phyloP scores from a whole-genome alignment of 805 yeast species.

The Kodamaea sagamina region DNA sequence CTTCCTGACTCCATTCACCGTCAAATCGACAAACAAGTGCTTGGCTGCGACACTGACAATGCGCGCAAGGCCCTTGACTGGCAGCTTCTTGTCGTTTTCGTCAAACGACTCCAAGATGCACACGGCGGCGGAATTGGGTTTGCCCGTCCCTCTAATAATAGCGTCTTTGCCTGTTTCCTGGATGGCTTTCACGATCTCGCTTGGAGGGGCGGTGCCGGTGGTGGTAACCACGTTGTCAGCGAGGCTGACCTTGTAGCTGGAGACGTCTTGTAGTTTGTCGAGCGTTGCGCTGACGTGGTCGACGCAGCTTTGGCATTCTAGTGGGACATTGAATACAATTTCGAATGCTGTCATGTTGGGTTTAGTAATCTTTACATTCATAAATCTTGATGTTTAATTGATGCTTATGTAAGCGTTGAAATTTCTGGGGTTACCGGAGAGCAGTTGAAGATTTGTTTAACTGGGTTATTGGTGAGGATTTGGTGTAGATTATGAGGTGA shows the following conservation, averaged over 20 bases:
- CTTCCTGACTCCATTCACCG: conserved; percentile 67
- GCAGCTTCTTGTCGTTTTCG: conserved; percentile 44
- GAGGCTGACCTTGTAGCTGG: conserved; percentile 57
- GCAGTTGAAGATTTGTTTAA: no score
- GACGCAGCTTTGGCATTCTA: conserved; percentile 77
- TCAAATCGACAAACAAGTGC: conserved; percentile 69
- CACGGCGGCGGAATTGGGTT: conserved; percentile 86
- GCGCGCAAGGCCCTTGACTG: conserved; percentile 86
- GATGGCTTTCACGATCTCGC: conserved; percentile 64
- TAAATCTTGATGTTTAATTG: no score
- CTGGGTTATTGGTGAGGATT: no score
- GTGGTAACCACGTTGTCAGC: conserved; percentile 63
- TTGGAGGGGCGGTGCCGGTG: conserved; percentile 73
- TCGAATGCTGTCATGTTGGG: conserved; percentile 33
- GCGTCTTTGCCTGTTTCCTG: conserved; percentile 84
- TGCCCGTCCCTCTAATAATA: conserved; percentile 88
- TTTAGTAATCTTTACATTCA: background rate
- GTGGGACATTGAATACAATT: conserved; percentile 82
- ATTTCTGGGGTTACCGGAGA: no score
- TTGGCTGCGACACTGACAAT: conserved; percentile 65
- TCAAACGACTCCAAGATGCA: conserved; percentile 79
- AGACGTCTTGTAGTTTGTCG: conserved; percentile 50
- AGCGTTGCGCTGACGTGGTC: conserved; percentile 59
- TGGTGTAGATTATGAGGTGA: no score
- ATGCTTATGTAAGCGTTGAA: no score